A percentile compares a stretch with the other conserved stretches of the same genome.
These are phyloP conservation scores for Albifimbria verrucaria DNA, from an alignment of 2,329 filamentous ascomycete genomes.

Conservation along the genomic window DNA sequence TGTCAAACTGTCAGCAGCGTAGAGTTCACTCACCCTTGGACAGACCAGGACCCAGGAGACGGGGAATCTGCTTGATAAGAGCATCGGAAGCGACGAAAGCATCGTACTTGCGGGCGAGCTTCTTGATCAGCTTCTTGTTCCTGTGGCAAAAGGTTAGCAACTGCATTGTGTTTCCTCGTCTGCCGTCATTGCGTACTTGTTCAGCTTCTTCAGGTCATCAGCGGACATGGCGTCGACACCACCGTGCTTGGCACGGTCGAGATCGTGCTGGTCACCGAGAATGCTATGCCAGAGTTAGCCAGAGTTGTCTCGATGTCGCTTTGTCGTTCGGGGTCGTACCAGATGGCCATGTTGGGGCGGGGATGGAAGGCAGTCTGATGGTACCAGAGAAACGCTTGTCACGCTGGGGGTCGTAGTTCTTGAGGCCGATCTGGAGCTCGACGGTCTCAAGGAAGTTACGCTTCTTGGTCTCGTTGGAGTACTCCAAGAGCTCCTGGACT, in stretches of 20 bases:
- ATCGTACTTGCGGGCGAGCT: conserved; percentile 99
- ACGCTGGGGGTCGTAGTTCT: conserved; percentile 99
- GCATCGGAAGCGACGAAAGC: conserved; percentile 96
- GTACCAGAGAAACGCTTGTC: conserved; percentile 99
- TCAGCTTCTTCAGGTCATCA: conserved; percentile 99
- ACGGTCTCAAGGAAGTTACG: conserved; percentile 96
- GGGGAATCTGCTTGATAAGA: conserved; percentile 99
- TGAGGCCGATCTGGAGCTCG: conserved; percentile 87
- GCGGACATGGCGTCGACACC: conserved; percentile 97
- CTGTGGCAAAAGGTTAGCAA: not conserved
- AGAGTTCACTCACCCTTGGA: conserved; percentile 74
- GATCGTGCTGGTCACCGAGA: conserved; percentile 83
- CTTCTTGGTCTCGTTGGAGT: conserved; percentile 94
- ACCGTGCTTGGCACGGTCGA: conserved; percentile 99
- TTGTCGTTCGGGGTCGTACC: conserved; percentile 28
- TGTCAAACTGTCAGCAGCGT: not conserved
- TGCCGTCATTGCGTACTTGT: conserved; percentile 58
- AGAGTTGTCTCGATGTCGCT: not conserved
- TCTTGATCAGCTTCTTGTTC: conserved; percentile 99
- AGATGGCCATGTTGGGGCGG: conserved; percentile 87
- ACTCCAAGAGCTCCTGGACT: conserved; percentile 90
- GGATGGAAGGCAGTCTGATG: conserved; percentile 89
- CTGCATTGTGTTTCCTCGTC: not conserved
- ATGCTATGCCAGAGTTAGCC: conserved; percentile 38
- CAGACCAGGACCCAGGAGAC: conserved; percentile 97